Evolutionary conservation across 2,329 filamentous ascomycete species (phyloP), one percentile per base, ranked within the genome.

Genomic region (Curvularia sp.): DNA sequence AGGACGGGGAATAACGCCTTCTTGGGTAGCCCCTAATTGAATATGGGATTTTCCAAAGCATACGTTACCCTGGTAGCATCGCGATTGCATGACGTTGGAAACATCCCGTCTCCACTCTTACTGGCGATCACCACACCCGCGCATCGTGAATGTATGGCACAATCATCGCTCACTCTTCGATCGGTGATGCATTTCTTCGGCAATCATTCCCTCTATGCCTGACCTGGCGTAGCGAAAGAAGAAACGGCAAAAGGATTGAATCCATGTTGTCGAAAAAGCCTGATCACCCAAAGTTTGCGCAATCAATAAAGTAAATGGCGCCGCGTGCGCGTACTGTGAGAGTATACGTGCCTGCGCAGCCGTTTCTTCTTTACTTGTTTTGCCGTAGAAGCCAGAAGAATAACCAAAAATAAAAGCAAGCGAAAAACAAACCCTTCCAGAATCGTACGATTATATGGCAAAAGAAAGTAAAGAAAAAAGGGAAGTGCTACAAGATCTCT

Each of bases 61-160:
- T 9, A 18, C 18, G 20, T 15, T 5, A 48, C 22, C 46, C 46
- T 35, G 35, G 46, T 24, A 18, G 9, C 46, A 55, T 38, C 30
- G 33, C 47, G 39, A 55, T 38, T 44, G 28, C 33, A 38, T 55
- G 46, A 55, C 53, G 53, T 49, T 31, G 30, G 22, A 38, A n/a
- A 18, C 6, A 15, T 38, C n/a, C 4, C 7, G 35, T 38, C 35
- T 18, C 35, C 35, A 38, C 35, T 38, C 15, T 38, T 38, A 15
- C 35, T 38, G 15, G n/a, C 35, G 35, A 38, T 38, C 35, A 38
- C 7, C 13, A 15, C 35, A 38, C 35, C 12, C 24, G 8, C 39
- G 39, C 39, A 46, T 8, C 18, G 30, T 33, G 3, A 26, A 38
- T 38, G 35, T 15, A 12, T 38, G 5, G 35, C 35, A 38, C 15